phyloP scores from a whole-genome alignment of 2,329 filamentous ascomycete genomes.

The Venturia aucupariae region DNA sequence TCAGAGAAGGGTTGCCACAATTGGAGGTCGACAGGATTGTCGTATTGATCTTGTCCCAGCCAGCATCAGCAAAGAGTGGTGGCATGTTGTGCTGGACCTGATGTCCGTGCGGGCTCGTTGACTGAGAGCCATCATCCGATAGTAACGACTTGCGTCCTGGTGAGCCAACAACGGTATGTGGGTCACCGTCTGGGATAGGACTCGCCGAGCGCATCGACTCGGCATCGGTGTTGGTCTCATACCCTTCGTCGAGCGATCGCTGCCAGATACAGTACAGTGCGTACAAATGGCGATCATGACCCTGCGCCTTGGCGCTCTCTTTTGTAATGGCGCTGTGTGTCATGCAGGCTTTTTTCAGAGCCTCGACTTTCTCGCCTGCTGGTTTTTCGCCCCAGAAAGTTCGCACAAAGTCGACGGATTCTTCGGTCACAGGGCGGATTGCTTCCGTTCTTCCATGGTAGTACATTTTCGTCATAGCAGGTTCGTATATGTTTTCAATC shows the following conservation, averaged over 20 bases:
- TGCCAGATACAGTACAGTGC: constrained; percentile 95
- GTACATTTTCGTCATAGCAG: constrained; percentile 94
- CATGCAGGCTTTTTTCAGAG: constrained; percentile 72
- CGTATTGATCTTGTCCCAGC: constrained; percentile 92
- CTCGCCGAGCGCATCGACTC: constrained; percentile 32
- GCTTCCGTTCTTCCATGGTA: constrained; percentile 93
- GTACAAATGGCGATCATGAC: constrained; percentile 87
- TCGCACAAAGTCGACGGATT: constrained; percentile 80
- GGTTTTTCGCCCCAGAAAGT: constrained; percentile 93
- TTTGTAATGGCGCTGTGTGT: constrained; percentile 72
- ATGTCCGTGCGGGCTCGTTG: constrained; percentile 42
- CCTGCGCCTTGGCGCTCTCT: constrained; percentile 80
- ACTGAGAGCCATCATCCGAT: constrained; percentile 39
- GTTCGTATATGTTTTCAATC: constrained; percentile 92
- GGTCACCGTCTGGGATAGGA: constrained; percentile 33
- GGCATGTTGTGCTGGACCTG: constrained; percentile 50
- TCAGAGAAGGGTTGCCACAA: constrained; percentile 88
- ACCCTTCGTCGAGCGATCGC: constrained; percentile 67
- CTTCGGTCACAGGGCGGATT: constrained; percentile 73
- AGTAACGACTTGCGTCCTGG: constrained; percentile 42
- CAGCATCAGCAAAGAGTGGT: constrained; percentile 72
- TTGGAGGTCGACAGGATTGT: constrained; percentile 97
- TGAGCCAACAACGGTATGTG: constrained; percentile 41
- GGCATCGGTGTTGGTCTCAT: constrained; percentile 26
- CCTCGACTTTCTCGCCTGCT: constrained; percentile 72